Evolutionary conservation across 768 basidiomycete genomes (phyloP).

Genomic region (Omphalotus guepiniiformis): DNA sequence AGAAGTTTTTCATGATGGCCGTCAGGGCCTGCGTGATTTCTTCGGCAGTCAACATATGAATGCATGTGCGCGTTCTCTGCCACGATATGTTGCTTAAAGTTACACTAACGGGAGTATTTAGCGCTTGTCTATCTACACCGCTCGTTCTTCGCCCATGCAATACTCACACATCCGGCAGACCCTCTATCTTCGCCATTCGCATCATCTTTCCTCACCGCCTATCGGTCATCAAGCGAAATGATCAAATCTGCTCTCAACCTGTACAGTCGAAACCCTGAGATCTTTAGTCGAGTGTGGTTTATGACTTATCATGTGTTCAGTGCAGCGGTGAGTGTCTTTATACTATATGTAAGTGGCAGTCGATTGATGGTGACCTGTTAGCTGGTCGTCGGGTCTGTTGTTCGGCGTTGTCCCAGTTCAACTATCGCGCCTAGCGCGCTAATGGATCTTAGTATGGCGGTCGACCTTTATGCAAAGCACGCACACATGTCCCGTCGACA

Average conservation of each 20-base stretch:
- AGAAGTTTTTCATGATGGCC: no score
- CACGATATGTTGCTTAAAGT: no score
- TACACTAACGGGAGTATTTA: no score
- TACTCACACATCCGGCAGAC: constrained; percentile 4
- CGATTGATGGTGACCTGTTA: not conserved
- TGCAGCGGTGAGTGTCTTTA: constrained; percentile 1
- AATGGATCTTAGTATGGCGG: constrained; percentile 4
- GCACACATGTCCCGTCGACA: constrained; percentile 1
- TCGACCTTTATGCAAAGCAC: constrained; percentile 6
- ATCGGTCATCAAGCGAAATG: constrained; percentile 4
- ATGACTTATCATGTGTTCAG: constrained; percentile 8
- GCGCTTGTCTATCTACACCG: constrained; percentile 1
- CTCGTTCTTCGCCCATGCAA: constrained; percentile 4
- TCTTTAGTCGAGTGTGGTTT: constrained; percentile 7
- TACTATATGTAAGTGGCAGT: not conserved
- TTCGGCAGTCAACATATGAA: constrained; percentile 1
- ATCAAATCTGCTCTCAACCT: not conserved
- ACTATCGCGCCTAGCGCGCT: constrained; percentile 2
- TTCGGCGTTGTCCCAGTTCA: constrained; percentile 1
- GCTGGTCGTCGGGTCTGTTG: constrained; percentile 2
- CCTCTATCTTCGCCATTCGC: not conserved
- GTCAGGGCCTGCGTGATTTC: no score
- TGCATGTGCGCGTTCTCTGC: no score
- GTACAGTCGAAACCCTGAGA: not conserved
- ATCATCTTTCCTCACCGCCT: constrained; percentile 1